Conservation (phyloP, 2,329 filamentous ascomycete species). For the Pseudocercospora eumusae region DNA sequence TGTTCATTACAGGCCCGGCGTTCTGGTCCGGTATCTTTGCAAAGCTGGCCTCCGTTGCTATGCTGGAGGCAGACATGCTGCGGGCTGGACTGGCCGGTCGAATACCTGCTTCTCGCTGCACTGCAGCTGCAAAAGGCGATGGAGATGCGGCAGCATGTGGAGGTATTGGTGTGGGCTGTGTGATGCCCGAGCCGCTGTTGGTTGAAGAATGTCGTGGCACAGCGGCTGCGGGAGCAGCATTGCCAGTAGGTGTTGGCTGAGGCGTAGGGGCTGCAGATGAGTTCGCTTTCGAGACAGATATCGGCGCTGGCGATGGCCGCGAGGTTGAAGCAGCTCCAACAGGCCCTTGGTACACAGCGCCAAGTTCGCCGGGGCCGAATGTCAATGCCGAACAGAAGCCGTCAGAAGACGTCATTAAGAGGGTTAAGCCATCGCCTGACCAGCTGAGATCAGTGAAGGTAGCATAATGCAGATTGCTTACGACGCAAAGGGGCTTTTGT, state of each 20-base stretch:
- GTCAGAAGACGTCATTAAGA: slow-evolving; percentile 96
- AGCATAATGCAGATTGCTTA: slow-evolving; percentile 95
- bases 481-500: slow-evolving; percentile 85
- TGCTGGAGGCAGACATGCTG: slow-evolving; percentile 82
- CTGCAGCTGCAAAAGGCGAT: slow-evolving; percentile 49
- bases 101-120: slow-evolving; percentile 17
- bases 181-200: slow-evolving; percentile 15
- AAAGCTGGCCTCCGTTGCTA: slow-evolving; percentile 62
- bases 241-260: slow-evolving; percentile 39
- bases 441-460: slow-evolving; percentile 96
- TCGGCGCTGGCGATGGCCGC: slow-evolving; percentile 43
- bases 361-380: slow-evolving; percentile 80
- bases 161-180: slow-evolving; percentile 14
- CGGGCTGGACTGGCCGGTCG: slow-evolving; percentile 76
- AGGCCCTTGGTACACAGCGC: slow-evolving; percentile 74
- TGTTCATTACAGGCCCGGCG: slow-evolving; percentile 41
- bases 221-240: slow-evolving; percentile 21
- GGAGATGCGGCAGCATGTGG: slow-evolving; percentile 53
- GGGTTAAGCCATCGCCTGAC: slow-evolving; percentile 74
- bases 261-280: slow-evolving; percentile 44
- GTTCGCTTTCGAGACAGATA: slow-evolving; percentile 43
- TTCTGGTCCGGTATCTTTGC: slow-evolving; percentile 49
- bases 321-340: slow-evolving; percentile 41
- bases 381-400: slow-evolving; percentile 93
- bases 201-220: slow-evolving; percentile 40